Conservation (phyloP, 768 basidiomycete genomes). For the Phanerochaete carnosa region DNA sequence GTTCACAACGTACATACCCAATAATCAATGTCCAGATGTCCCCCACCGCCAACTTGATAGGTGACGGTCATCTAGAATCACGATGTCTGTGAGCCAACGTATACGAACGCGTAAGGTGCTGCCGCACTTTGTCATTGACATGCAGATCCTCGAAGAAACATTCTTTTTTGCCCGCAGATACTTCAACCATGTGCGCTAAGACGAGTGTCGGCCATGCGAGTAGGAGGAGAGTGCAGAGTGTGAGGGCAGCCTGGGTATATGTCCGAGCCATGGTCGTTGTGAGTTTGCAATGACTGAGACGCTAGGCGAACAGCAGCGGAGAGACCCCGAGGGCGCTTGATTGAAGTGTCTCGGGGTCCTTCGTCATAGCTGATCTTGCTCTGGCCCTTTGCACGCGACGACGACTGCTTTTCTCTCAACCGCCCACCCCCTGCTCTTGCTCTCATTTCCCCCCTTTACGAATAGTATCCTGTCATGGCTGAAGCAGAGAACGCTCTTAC, state of each 20-base stretch:
- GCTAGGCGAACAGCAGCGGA: not conserved
- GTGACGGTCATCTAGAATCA: constrained; percentile 90
- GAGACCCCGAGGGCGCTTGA: constrained; percentile 7
- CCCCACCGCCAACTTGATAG: constrained; percentile 97
- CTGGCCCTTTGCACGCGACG: constrained; percentile 15
- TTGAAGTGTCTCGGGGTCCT: not conserved
- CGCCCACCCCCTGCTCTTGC: constrained; percentile 9
- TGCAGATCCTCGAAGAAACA: constrained; percentile 97
- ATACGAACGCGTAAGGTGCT: not conserved
- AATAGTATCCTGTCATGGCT: constrained; percentile 18
- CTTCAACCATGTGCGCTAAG: constrained; percentile 67
- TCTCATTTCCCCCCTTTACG: constrained; percentile 9
- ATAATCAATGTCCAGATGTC: constrained; percentile 96
- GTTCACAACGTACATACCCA: constrained; percentile 53
- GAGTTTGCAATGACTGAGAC: not conserved
- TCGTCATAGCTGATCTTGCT: constrained; percentile 9
- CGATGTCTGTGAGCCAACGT: not conserved
- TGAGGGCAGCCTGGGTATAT: constrained; percentile 35
- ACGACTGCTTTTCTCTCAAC: constrained; percentile 15
- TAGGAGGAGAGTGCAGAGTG: constrained; percentile 40
- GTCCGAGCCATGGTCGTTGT: constrained; percentile 34
- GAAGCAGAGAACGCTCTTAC: constrained; percentile 54
- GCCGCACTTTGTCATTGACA: constrained; percentile 76
- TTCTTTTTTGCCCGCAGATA: constrained; percentile 80
- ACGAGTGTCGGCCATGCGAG: constrained; percentile 32